Base-by-base conservation (phyloP, 805 yeast species). In the Barnettozyma pratensis region DNA sequence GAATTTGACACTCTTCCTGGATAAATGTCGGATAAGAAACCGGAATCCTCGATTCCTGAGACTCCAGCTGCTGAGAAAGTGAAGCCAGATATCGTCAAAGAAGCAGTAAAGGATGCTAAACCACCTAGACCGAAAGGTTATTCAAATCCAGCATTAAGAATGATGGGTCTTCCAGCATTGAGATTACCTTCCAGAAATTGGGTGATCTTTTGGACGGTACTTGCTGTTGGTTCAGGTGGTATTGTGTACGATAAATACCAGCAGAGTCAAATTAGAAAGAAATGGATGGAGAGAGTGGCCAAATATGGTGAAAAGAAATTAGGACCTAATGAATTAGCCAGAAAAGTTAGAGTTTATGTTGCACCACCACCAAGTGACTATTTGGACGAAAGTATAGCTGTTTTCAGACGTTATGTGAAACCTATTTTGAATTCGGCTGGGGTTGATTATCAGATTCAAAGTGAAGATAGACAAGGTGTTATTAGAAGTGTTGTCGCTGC, bases 361-460 rank as follows among this genome's bases (percentile, higher is more conserved):
- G 96, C 96, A 0, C 99, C 99, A n/a, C 97, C 98, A 7, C 98
- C 99, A 25, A 87, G 87, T 59, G 97, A 92, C 63, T 87, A 80
- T 57, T 68, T 92, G 43, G 94, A 83, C 39, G 84, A 81, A 48
- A 80, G 92, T 9, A 61, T 86, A 66, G 78, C 76, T 52, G 77
- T 87, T 46, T 88, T 91, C 73, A 77, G 88, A 55, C 79, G 83
- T 46, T 90, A 79, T 61, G 76, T 89, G 54, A 92, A 92, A 68
- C 99, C 99, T 1, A 74, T 91, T 3, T 69, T 92, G 55, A 87
- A 85, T 55, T 76, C 96, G 4, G 85, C 88, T 7, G 96, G 96
- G 4, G 68, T 91, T 27, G 97, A 92, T 66, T 90, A 76, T 60
- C 94, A 88, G 48, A 65, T 94, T 9, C 74, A 75, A 59, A 80